A percentile compares a stretch with the other conserved stretches of the same genome.
These are phyloP conservation scores for Daldinia childiae DNA, from an alignment of 495 filamentous ascomycete species.

Conservation along the genomic window DNA sequence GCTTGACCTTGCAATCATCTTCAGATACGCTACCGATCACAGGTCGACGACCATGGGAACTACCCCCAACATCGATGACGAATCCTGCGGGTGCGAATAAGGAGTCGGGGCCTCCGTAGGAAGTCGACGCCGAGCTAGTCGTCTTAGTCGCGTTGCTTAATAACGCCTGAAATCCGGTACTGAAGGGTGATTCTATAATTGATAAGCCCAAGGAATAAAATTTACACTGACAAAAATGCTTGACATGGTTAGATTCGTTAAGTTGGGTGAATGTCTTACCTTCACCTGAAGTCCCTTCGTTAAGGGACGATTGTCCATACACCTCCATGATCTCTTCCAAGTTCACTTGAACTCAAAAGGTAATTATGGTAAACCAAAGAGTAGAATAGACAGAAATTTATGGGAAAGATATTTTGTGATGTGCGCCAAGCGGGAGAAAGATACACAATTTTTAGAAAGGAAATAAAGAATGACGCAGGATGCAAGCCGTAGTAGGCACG, in stretches of 20 bases:
- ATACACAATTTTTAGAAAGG: not conserved
- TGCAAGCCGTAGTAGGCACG: not conserved
- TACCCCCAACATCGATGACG: not conserved
- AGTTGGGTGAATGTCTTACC: not conserved
- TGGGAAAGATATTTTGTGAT: not conserved
- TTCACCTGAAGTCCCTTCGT: not conserved
- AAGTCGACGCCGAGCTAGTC: not conserved
- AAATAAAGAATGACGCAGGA: not conserved
- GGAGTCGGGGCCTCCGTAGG: not conserved
- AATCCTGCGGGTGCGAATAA: not conserved
- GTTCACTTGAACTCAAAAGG: not conserved
- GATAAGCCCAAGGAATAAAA: not conserved
- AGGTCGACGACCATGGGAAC: not conserved
- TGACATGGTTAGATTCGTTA: not conserved
- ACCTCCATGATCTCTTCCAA: not conserved
- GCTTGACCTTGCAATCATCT: not conserved
- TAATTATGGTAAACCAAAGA: not conserved
- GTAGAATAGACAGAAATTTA: not conserved
- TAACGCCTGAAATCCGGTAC: not conserved
- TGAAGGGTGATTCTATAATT: not conserved
- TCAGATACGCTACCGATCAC: not conserved
- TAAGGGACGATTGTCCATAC: not conserved
- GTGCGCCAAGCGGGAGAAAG: not conserved
- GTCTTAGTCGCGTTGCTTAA: not conserved
- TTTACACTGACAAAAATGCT: not conserved